These are phyloP conservation scores for Fusarium sarcochroum DNA, from an alignment of 2,329 filamentous ascomycete genomes.

Conservation along the genomic window DNA sequence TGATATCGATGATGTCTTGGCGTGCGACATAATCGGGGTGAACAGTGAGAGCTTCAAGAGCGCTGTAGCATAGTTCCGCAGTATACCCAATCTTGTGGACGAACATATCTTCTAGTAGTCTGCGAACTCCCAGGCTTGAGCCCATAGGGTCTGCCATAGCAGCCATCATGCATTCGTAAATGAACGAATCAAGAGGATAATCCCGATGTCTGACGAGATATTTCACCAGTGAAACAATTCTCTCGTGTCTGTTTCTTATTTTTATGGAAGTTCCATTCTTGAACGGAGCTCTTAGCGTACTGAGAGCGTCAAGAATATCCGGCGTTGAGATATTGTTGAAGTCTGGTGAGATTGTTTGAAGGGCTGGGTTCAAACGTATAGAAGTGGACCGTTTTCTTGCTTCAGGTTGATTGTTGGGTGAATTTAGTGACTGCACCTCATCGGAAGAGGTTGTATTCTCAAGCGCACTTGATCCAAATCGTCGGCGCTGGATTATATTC, in stretches of 20 bases:
- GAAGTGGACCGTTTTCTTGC: not conserved
- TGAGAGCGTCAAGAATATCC: slow-evolving; percentile 49
- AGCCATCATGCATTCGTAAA: slow-evolving; percentile 83
- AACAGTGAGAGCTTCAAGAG: slow-evolving; percentile 79
- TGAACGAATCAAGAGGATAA: slow-evolving; percentile 67
- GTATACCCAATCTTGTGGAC: slow-evolving; percentile 73
- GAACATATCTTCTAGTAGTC: slow-evolving; percentile 81
- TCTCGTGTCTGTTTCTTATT: slow-evolving; percentile 45
- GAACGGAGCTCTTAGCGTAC: slow-evolving; percentile 44
- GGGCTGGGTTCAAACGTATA: slow-evolving; percentile 15
- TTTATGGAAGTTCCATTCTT: slow-evolving; percentile 35
- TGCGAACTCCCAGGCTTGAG: slow-evolving; percentile 73
- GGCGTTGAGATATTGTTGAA: slow-evolving; percentile 19
- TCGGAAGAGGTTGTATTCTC: not conserved
- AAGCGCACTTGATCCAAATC: slow-evolving; percentile 32
- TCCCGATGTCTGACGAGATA: slow-evolving; percentile 70
- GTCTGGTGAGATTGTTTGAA: slow-evolving; percentile 16
- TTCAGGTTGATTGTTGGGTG: slow-evolving; percentile 13
- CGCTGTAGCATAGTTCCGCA: slow-evolving; percentile 76
- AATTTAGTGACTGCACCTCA: slow-evolving; percentile 3
- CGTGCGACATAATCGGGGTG: slow-evolving; percentile 89
- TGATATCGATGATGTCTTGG: slow-evolving; percentile 77
- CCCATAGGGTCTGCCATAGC: slow-evolving; percentile 78
- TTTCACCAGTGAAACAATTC: slow-evolving; percentile 63
- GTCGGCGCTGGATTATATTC: slow-evolving; percentile 32